These are phyloP conservation scores for Diaporthe aspalathi DNA, from an alignment of 2,329 filamentous ascomycete species.

Conservation along the genomic window DNA sequence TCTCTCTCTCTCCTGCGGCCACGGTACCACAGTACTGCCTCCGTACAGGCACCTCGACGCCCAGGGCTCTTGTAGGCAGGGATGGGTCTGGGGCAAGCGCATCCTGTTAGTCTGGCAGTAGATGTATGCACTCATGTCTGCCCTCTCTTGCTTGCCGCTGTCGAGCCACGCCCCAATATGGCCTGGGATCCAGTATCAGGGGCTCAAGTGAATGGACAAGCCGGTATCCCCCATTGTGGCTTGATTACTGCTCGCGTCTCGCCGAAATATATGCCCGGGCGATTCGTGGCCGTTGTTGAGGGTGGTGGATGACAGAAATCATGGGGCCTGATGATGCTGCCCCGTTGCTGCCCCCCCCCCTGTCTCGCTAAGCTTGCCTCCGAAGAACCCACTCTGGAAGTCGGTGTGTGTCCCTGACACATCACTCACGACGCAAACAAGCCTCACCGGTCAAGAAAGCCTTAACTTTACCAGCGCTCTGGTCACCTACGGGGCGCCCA, in stretches of 20 bases:
- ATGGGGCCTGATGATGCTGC: constrained; percentile 9
- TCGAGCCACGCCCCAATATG: constrained; percentile 16
- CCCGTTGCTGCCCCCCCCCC: constrained; percentile 9
- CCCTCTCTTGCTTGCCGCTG: not conserved
- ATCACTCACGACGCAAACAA: constrained; percentile 33
- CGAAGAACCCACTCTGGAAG: constrained; percentile 28
- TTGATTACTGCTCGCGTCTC: not conserved
- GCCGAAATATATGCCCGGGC: not conserved
- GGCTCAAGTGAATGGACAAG: not conserved
- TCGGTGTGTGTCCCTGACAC: constrained; percentile 33
- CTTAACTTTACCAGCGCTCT: constrained; percentile 34
- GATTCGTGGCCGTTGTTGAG: not conserved
- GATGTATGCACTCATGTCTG: not conserved
- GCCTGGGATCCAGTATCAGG: constrained; percentile 11
- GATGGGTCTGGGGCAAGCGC: constrained; percentile 15
- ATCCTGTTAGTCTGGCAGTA: not conserved
- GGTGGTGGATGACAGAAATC: not conserved
- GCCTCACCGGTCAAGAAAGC: constrained; percentile 35
- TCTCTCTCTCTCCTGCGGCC: constrained; percentile 1
- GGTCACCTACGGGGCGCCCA: constrained; percentile 19
- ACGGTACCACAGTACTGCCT: constrained; percentile 12
- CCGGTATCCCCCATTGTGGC: not conserved
- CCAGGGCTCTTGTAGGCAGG: constrained; percentile 4
- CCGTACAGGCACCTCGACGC: constrained; percentile 4
- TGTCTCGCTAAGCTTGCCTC: constrained; percentile 26